A percentile compares a stretch with the other conserved stretches of the same genome.
These are phyloP conservation scores for Neurospora sp. DNA, from an alignment of 2,329 filamentous ascomycete genomes.

Conservation along the genomic window DNA sequence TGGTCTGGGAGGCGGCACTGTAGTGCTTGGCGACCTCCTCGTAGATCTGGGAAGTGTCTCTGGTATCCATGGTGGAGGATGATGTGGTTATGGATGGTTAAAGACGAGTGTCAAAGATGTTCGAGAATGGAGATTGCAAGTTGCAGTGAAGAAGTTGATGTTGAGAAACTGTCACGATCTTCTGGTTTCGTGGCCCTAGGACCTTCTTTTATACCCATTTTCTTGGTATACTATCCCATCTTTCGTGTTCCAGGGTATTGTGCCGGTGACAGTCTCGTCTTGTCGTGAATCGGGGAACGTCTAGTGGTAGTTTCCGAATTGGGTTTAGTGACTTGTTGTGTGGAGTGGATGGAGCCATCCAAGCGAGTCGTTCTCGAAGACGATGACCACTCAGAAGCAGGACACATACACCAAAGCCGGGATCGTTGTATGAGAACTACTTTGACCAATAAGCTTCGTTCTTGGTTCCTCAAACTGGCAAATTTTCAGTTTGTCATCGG, in stretches of 20 bases:
- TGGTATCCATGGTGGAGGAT: slow-evolving; percentile 6
- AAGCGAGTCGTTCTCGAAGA: neutral
- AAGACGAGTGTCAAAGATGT: neutral
- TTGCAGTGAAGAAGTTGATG: neutral
- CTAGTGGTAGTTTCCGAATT: neutral
- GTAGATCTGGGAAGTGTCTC: slow-evolving; percentile 26
- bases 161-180: neutral
- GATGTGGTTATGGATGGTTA: neutral
- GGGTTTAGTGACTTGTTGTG: neutral
- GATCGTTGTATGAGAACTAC: neutral
- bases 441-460: neutral
- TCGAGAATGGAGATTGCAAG: neutral
- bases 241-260: neutral
- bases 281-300: neutral
- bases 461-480: neutral
- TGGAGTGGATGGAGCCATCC: neutral
- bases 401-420: neutral
- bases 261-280: neutral
- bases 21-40: slow-evolving; percentile 26
- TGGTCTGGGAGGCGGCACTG: slow-evolving; percentile 22
- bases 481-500: slow-evolving; percentile 1
- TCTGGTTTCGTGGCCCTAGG: neutral
- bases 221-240: neutral
- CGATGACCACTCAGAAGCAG: neutral
- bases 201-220: neutral